Percentiles rank a stretch among this genome's conserved stretches.
Conservation (phyloP, 257 asterid species). For the Paraleonurus japonicus region DNA sequence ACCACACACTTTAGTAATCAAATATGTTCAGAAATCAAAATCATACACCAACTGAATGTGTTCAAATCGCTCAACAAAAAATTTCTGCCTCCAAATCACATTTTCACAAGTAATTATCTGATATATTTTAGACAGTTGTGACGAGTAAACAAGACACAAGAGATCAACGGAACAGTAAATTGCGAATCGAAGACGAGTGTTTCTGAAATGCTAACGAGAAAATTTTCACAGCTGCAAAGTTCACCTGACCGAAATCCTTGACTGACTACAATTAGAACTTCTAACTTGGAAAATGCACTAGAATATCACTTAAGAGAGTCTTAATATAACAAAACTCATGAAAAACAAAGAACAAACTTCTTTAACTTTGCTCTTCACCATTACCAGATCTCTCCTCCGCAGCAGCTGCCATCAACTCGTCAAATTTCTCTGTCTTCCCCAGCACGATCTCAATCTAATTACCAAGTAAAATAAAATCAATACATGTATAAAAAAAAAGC, state of each 20-base stretch:
- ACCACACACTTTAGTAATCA: too few species aligned
- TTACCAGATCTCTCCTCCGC: slow-evolving; percentile 43
- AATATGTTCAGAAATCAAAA: too few species aligned
- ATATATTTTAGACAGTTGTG: neutral
- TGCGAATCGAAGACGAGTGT: slow-evolving; percentile 19
- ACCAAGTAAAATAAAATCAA: slow-evolving; percentile 6
- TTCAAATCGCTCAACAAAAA: neutral
- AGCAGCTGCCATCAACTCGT: slow-evolving; percentile 56
- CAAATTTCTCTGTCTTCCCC: slow-evolving; percentile 50
- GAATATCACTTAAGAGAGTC: slow-evolving; percentile 18
- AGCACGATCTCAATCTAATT: slow-evolving; percentile 50
- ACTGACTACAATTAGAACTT: slow-evolving; percentile 26
- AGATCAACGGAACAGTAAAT: slow-evolving; percentile 7
- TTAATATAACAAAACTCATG: slow-evolving; percentile 25
- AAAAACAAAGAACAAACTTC: slow-evolving; percentile 14
- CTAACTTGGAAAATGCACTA: slow-evolving; percentile 15
- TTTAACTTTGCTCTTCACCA: slow-evolving; percentile 42
- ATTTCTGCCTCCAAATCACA: neutral
- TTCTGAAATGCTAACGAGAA: slow-evolving; percentile 15
- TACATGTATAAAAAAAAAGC: neutral
- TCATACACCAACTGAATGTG: neutral
- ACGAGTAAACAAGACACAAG: neutral
- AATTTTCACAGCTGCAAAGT: slow-evolving; percentile 22
- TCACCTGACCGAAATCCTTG: slow-evolving; percentile 25
- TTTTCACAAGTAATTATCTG: neutral